Base-by-base conservation (phyloP, 306 rosid species). In the Vigna nakashimae region DNA sequence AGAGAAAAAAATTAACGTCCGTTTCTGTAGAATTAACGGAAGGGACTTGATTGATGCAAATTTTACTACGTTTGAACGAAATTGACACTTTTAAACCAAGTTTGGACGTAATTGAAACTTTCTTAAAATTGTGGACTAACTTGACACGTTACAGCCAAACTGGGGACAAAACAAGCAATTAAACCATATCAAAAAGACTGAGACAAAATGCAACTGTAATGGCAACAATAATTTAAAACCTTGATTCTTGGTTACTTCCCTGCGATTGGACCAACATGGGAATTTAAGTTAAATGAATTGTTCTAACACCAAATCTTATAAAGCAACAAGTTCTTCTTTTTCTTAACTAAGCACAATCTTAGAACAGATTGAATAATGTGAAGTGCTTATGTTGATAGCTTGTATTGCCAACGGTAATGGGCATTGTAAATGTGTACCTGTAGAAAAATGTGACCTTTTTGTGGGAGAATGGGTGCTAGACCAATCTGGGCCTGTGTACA, bases 381-480 rank as follows among this genome's bases (percentile, higher is more conserved):
- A 65, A 57, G 17, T 26, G 26, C 20, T 28, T 24, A 18, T 14
- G 38, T 2, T 32, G 45, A 46, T 69, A 65, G 66, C 50, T 75
- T 26, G 64, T 14, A 24, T 26, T 58, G 65, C 2, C 10, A 22
- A 30, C 60, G 15, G 32, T 32, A 63, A 51, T 69, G 42, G 65
- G 32, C 20, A 62, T 84, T 14, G 15, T 4, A 59, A 20, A 52
- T 10, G 51, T 48, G 48, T 55, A 22, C 55, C 20, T 77, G 74
- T 85, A 82, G 89, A 0, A 75, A 82, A 87, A 71, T 92, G 98
- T 86, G 97, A 92, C 69, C 69, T 91, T 24, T 95, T 92, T 57
- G 84, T 76, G 60, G 98, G 98, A 71, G 89, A 88, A 4, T 95
- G 98, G 98, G 75, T 91, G 5, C 70, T 76, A 72, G 92, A 95